Conservation (phyloP, 2,329 filamentous ascomycete species). For the Pleochaeta shiraiana region DNA sequence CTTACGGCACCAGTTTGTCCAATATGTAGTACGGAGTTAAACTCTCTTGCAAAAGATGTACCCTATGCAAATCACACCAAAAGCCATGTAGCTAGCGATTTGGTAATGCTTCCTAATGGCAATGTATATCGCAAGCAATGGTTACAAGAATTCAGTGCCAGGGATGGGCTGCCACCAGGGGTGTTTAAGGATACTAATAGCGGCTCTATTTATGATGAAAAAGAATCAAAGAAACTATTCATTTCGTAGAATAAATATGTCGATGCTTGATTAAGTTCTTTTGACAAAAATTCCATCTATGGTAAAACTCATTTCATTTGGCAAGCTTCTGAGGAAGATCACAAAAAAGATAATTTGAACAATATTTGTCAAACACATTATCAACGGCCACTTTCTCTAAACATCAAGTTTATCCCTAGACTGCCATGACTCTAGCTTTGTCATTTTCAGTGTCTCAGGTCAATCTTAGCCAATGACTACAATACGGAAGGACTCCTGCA, state of each 20-base stretch:
- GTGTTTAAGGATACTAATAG: constrained; percentile 61
- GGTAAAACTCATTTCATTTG: too few relatives aligned
- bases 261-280: too few relatives aligned
- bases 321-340: too few relatives aligned
- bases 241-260: constrained; percentile 55
- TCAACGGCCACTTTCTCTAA: too few relatives aligned
- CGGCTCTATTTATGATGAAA: constrained; percentile 39
- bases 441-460: too few relatives aligned
- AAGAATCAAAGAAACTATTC: constrained; percentile 64
- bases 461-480: too few relatives aligned
- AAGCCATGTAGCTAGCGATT: constrained; percentile 74
- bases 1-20: constrained; percentile 54
- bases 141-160: constrained; percentile 55
- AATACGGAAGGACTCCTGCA: too few relatives aligned
- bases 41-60: constrained; percentile 68
- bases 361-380: too few relatives aligned
- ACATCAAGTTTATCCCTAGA: too few relatives aligned
- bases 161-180: constrained; percentile 44
- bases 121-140: constrained; percentile 61
- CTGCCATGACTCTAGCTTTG: too few relatives aligned
- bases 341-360: too few relatives aligned
- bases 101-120: constrained; percentile 70
- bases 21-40: constrained; percentile 89
- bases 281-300: too few relatives aligned
- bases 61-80: constrained; percentile 93